Evolutionary conservation across 2,329 filamentous ascomycete genomes (phyloP), one percentile per base, ranked within the genome.

Genomic region (Trichoderma cornu-damae): DNA sequence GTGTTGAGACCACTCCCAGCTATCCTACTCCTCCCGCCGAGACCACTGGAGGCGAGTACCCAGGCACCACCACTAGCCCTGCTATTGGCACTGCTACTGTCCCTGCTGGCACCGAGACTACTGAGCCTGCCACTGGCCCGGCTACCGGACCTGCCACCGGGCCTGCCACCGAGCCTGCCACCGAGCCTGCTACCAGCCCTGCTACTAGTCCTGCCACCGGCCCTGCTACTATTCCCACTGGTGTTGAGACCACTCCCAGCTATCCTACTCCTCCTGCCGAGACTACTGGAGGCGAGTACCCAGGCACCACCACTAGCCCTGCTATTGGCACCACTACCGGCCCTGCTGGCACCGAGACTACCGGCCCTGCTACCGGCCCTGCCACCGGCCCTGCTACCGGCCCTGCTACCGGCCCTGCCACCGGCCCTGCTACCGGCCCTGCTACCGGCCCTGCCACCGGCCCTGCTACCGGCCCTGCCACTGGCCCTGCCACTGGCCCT

Each of bases 111-210:
- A n/a, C n/a, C n/a, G n/a, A n/a, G n/a, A n/a, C 16, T 7, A 40
- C 7, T 3, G 37, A 3, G 2, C 37, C 37, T 40, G 37, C 9
- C 12, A 11, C 16, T n/a, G 35, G n/a, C 6, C 32, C 56, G 4
- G 38, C 53, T 32, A 52, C 50, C 7, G 56, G 49, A n/a, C 37
- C 42, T 14, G 37, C n/a, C 22, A 26, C 47, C 8, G 26, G 11
- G 2, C 34, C 53, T 20, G 32, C 18, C 46, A 89, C 42, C 12
- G 30, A 22, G 2, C 46, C 59, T 24, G 61, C 55, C 46, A 61
- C 56, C 43, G 59, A 44, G 28, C 26, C 55, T 44, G 52, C 43
- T 18, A n/a, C 43, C 14, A 24, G 32, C 20, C 24, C 49, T 3
- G 49, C 24, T 12, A 52, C 49, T 12, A 28, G 20, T 6, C 59